Evolutionary conservation across 768 basidiomycete genomes (phyloP).

Genomic region (Kwoniella shandongensis): DNA sequence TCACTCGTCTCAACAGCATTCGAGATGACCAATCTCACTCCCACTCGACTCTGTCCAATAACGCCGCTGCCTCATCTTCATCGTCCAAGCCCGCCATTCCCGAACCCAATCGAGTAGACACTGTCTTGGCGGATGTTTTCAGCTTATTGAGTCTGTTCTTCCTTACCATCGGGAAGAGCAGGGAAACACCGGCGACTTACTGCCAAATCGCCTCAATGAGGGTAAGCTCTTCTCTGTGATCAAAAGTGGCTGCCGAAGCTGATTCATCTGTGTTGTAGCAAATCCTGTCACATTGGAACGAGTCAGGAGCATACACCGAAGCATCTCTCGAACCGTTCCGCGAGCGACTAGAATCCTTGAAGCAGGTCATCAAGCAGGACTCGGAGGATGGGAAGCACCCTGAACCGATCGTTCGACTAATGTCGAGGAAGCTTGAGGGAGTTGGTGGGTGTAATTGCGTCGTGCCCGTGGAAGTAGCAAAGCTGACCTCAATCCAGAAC

Average conservation of each 20-base stretch:
- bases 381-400: slow-evolving; percentile 78
- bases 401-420: slow-evolving; percentile 78
- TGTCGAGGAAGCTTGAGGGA: slow-evolving; percentile 86
- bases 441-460: slow-evolving; percentile 66
- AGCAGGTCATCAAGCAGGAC: slow-evolving; percentile 81
- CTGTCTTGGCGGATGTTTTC: slow-evolving; percentile 93
- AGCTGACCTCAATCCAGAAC: slow-evolving; percentile 59
- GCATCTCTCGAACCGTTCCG: slow-evolving; percentile 85
- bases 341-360: slow-evolving; percentile 73
- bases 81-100: slow-evolving; percentile 29
- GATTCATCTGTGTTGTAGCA: slow-evolving; percentile 60
- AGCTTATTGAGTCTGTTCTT: slow-evolving; percentile 93
- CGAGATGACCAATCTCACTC: slow-evolving; percentile 62
- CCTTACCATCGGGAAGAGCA: slow-evolving; percentile 93
- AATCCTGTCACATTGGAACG: slow-evolving; percentile 93
- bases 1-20: slow-evolving; percentile 87
- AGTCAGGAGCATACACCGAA: slow-evolving; percentile 91
- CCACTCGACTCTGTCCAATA: slow-evolving; percentile 19
- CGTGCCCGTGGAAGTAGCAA: background rate
- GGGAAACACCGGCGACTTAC: slow-evolving; percentile 91
- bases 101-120: slow-evolving; percentile 79
- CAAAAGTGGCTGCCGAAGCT: background rate
- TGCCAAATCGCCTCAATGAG: slow-evolving; percentile 94
- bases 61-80: slow-evolving; percentile 45
- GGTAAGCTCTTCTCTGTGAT: too few relatives aligned